These are phyloP conservation scores for Paraphoma chrysanthemicola DNA, from an alignment of 2,329 filamentous ascomycete species.

Conservation along the genomic window DNA sequence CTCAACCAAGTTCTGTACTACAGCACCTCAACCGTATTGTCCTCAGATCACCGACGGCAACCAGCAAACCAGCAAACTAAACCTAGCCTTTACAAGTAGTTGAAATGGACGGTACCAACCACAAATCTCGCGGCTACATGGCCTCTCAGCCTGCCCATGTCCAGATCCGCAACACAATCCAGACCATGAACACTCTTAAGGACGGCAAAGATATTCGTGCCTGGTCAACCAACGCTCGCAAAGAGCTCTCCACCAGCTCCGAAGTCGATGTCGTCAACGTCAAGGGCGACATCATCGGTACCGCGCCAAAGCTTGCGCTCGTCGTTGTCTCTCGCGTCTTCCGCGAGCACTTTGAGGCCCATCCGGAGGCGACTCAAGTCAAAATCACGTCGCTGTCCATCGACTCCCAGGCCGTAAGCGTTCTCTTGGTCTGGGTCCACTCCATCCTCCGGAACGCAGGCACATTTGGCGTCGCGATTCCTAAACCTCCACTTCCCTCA, in stretches of 20 bases:
- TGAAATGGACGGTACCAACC: not conserved
- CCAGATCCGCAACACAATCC: not conserved
- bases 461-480: conserved; percentile 2
- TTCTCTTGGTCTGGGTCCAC: not conserved
- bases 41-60: not conserved
- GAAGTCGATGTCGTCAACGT: not conserved
- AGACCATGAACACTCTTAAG: not conserved
- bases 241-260: not conserved
- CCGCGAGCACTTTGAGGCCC: not conserved
- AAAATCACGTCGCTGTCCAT: not conserved
- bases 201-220: conserved; percentile 1
- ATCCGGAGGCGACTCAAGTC: not conserved
- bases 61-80: not conserved
- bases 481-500: not conserved
- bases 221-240: not conserved
- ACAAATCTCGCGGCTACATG: not conserved
- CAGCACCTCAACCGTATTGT: not conserved
- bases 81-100: too few species aligned
- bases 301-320: conserved; percentile 1
- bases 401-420: not conserved
- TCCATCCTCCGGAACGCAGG: not conserved
- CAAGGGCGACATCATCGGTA: not conserved
- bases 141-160: not conserved
- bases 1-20: too few species aligned
- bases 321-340: not conserved